These are phyloP conservation scores for Phlebiopsis flavidoalba DNA, from an alignment of 768 basidiomycete genomes.

Conservation along the genomic window DNA sequence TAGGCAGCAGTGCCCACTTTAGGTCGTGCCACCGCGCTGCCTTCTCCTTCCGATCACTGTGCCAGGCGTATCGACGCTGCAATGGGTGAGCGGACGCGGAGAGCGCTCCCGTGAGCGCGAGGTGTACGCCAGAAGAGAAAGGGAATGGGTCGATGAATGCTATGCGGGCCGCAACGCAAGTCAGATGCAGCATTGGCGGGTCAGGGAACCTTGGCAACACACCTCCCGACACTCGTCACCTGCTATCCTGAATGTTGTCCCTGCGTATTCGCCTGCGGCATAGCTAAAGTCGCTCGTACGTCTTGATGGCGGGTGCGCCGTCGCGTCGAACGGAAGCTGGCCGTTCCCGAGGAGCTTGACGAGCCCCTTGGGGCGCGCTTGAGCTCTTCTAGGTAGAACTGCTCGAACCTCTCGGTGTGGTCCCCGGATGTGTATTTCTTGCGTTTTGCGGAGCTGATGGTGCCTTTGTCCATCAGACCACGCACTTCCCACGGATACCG, in stretches of 20 bases:
- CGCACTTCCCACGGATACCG: slow-evolving; percentile 42
- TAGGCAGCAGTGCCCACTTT: slow-evolving; percentile 37
- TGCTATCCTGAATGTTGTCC: slow-evolving; percentile 20
- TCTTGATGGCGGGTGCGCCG: slow-evolving; percentile 4
- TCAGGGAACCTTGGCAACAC: slow-evolving; percentile 1
- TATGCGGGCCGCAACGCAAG: slow-evolving; percentile 8
- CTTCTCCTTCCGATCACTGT: slow-evolving; percentile 31
- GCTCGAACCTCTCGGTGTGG: background rate
- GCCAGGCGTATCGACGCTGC: slow-evolving; percentile 37
- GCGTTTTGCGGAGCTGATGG: slow-evolving; percentile 1
- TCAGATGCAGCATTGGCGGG: background rate
- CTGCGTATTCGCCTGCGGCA: slow-evolving; percentile 21
- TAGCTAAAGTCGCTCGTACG: slow-evolving; percentile 27
- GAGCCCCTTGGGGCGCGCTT: slow-evolving; percentile 19
- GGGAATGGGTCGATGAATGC: slow-evolving; percentile 54
- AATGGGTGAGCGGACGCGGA: slow-evolving; percentile 35
- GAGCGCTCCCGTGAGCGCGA: slow-evolving; percentile 40
- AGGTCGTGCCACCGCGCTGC: slow-evolving; percentile 34
- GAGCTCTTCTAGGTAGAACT: slow-evolving; percentile 15
- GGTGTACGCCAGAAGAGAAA: slow-evolving; percentile 49
- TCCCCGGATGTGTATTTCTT: background rate
- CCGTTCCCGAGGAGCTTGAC: slow-evolving; percentile 14
- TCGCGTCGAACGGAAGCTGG: background rate
- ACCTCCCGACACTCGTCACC: slow-evolving; percentile 30
- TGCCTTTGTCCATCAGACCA: slow-evolving; percentile 37